Percentiles rank a stretch among this genome's conserved stretches.
Conservation (phyloP, 805 yeast species). For the Maudiozyma bulderi region DNA sequence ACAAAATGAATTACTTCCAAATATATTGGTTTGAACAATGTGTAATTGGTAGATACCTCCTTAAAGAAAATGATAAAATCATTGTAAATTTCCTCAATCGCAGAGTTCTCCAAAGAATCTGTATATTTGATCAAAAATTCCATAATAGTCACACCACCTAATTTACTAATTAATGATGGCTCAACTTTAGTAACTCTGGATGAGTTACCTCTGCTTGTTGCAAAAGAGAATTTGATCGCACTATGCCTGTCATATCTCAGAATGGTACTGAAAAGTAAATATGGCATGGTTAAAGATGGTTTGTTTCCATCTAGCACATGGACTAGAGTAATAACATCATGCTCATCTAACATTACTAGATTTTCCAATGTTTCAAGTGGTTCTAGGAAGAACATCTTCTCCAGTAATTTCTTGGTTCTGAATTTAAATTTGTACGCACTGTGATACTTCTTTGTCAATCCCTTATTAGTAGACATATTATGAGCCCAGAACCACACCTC, state of each 20-base stretch:
- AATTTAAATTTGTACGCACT: constrained; percentile 56
- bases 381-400: constrained; percentile 54
- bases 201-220: constrained; percentile 3
- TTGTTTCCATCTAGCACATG: constrained; percentile 79
- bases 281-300: constrained; percentile 64
- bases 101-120: constrained; percentile 59
- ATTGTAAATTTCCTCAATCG: constrained; percentile 70
- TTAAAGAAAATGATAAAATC: constrained; percentile 49
- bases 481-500: constrained; percentile 59
- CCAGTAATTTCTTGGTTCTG: constrained; percentile 56
- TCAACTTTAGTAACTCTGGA: constrained; percentile 11
- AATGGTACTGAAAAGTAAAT: constrained; percentile 38
- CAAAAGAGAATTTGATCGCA: constrained; percentile 14
- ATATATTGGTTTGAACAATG: constrained; percentile 39
- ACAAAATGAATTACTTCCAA: constrained; percentile 46
- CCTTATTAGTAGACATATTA: constrained; percentile 6
- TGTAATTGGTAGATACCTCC: constrained; percentile 42
- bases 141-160: constrained; percentile 38
- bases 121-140: constrained; percentile 53
- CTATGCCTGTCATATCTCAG: constrained; percentile 18
- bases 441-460: constrained; percentile 19
- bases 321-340: constrained; percentile 28
- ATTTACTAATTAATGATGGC: constrained; percentile 40
- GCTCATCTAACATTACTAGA: constrained; percentile 35
- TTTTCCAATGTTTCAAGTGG: constrained; percentile 66